These are phyloP conservation scores for Cutaneotrichosporon curvatum DNA, from an alignment of 1,284 basidiomycete species.

Conservation along the genomic window DNA sequence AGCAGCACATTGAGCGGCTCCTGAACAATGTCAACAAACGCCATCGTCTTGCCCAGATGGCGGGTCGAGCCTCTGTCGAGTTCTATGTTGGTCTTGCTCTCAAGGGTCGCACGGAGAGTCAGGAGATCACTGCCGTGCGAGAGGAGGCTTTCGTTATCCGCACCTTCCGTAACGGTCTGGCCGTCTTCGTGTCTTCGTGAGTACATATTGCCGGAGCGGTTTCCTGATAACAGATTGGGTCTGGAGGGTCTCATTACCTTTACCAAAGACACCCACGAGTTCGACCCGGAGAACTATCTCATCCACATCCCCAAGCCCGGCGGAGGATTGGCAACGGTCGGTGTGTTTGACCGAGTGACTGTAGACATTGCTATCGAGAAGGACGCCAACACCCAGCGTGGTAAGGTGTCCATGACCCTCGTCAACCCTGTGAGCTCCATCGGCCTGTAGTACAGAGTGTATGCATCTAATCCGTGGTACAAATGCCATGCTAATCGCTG, in stretches of 20 bases:
- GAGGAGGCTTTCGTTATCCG: conserved; percentile 95
- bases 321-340: conserved; percentile 54
- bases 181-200: conserved; percentile 90
- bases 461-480: conserved; percentile 1
- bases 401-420: conserved; percentile 74
- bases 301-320: conserved; percentile 59
- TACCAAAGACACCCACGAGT: conserved; percentile 70
- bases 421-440: conserved; percentile 37
- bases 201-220: conserved; percentile 37
- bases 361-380: conserved; percentile 90
- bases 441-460: conserved; percentile 22
- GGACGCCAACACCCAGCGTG: conserved; percentile 88
- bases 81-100: conserved; percentile 94
- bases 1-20: conserved; percentile 78
- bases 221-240: conserved; percentile 58
- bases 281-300: conserved; percentile 85
- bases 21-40: conserved; percentile 81
- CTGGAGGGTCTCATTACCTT: conserved; percentile 91
- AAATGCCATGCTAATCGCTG: background rate
- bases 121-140: conserved; percentile 27
- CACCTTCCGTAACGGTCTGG: conserved; percentile 87
- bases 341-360: conserved; percentile 86
- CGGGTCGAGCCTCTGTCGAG: conserved; percentile 88
- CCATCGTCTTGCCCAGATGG: conserved; percentile 95
- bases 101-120: conserved; percentile 57